Evolutionary conservation across 352 stramenopile genomes (phyloP), one percentile per base, ranked within the genome.

Genomic region (Pythium folliculosum): DNA sequence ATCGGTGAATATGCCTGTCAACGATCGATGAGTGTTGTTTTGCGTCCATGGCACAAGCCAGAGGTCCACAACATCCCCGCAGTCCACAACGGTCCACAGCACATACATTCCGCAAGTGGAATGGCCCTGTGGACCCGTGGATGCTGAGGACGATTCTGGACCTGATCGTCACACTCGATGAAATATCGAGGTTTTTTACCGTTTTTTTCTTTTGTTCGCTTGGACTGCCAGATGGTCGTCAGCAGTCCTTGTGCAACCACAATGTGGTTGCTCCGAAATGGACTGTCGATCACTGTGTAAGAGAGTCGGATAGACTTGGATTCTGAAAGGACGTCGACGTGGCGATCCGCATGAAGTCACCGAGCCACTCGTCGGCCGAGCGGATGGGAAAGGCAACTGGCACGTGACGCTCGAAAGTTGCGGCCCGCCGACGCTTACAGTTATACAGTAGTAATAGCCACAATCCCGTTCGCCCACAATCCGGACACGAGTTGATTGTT

Each of bases 171-270:
- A 43, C 37, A 17, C 37, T 12, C 19, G 44, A 7, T 3, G 8
- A 53, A 19, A 53, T 27, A 27, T 23, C 37, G 37, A 43, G 37
- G 37, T 43, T 43, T 43, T 43, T 43, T 43, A 43, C 14, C 3
- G 22, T 53, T 23, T 22, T 55, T 55, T 25, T 17, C 16, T 44
- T 44, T 5, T 13, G 51, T 44, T 21, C 8, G n/a, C 38, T 56
- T 48, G 23, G 22, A 19, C 22, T 23, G 49, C 58, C 47, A 56
- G 21, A 45, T 44, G 47, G 58, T 65, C 58, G 58, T 65, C 58
- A 65, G 19, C 43, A 23, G n/a, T 9, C n/a, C 47, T 53, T 32
- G 27, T n/a, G n/a, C n/a, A n/a, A n/a, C n/a, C n/a, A n/a, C n/a
- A n/a, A n/a, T 40, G 35, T 43, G 37, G 37, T 43, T 43, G 9